Percentiles rank a stretch among this genome's conserved stretches.
Evolutionary conservation across 2,329 filamentous ascomycete genomes (phyloP).

Genomic region (Colletotrichum tropicicola): DNA sequence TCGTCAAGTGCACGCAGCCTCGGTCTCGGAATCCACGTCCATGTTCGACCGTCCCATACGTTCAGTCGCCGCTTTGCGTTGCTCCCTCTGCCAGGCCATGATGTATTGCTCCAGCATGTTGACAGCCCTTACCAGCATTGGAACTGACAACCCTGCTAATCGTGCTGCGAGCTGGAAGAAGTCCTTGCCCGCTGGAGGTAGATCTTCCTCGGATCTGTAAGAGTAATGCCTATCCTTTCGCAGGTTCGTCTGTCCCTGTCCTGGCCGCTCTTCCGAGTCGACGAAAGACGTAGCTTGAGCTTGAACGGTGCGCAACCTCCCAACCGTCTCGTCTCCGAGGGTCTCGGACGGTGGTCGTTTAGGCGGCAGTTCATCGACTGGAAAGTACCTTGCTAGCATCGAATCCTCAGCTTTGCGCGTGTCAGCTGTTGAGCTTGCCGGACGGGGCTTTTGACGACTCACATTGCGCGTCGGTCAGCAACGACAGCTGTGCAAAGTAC

Average conservation of each 20-base stretch:
- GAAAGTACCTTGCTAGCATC: constrained; percentile 43
- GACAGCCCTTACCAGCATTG: constrained; percentile 44
- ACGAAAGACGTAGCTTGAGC: constrained; percentile 11
- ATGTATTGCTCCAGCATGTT: constrained; percentile 49
- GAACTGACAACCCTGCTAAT: constrained; percentile 43
- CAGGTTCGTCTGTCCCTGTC: not conserved
- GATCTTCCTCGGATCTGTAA: constrained; percentile 38
- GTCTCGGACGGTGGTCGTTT: constrained; percentile 32
- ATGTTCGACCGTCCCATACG: constrained; percentile 4
- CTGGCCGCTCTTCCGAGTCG: not conserved
- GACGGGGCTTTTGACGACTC: constrained; percentile 39
- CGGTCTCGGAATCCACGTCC: not conserved
- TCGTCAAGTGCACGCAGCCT: too few relatives aligned
- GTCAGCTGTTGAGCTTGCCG: not conserved
- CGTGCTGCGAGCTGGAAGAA: constrained; percentile 45
- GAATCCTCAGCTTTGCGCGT: constrained; percentile 14
- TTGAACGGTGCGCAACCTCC: constrained; percentile 10
- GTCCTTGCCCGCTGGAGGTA: constrained; percentile 39
- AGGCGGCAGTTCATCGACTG: constrained; percentile 35
- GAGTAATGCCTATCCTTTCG: constrained; percentile 20
- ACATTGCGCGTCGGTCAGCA: constrained; percentile 45
- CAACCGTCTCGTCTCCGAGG: constrained; percentile 37
- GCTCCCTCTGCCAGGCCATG: constrained; percentile 42
- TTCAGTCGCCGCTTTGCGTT: constrained; percentile 12
- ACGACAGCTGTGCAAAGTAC: constrained; percentile 62